Base-by-base conservation (phyloP, 805 yeast genomes). In the Ogataea degrootiae region DNA sequence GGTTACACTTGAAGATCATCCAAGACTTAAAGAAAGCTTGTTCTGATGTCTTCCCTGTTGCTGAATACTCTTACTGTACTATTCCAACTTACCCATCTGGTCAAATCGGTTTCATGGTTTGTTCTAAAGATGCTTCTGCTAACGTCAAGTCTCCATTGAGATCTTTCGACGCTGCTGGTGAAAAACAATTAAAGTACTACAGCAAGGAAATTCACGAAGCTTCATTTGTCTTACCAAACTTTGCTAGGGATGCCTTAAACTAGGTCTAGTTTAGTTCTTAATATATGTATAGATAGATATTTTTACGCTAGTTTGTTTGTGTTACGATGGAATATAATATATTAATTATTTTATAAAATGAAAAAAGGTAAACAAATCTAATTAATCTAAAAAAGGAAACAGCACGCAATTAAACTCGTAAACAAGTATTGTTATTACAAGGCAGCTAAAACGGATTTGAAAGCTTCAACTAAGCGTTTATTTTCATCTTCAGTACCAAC, bases 71-170 rank as follows among this genome's bases (percentile, higher is more conserved):
- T 34, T 87, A 87, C 73, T 85, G 95, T 49, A 80, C 94, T 63
- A 89, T 91, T 58, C 99, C 99, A 64, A 91, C 98, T 49, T 92
- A 92, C 65, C 96, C 99, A 54, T 83, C 96, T 17, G 99, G 99
- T 55, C 95, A 90, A 68, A 85, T 92, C 62, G 99, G 98, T n/a
- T 88, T 94, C 72, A 88, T 92, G 96, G 91, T 92, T 51, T 91
- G 97, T 69, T 78, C 85, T 53, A 92, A 90, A 74, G 85, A 87
- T 63, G 65, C 78, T 15, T 58, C 68, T 23, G 82, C 83, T 43
- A 73, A 84, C 53, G 85, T 92, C 49, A 75, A 70, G 59, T 73
- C 68, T 55, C 97, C 98, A 42, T 55, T 79, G 52, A 81, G 97
- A 68, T 72, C 75, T 33, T 70, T 86, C 67, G 66, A 80, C 45